Percentiles rank a stretch among this genome's conserved stretches.
phyloP scores from a whole-genome alignment of 768 basidiomycete genomes.

The Leccinum imitatum region DNA sequence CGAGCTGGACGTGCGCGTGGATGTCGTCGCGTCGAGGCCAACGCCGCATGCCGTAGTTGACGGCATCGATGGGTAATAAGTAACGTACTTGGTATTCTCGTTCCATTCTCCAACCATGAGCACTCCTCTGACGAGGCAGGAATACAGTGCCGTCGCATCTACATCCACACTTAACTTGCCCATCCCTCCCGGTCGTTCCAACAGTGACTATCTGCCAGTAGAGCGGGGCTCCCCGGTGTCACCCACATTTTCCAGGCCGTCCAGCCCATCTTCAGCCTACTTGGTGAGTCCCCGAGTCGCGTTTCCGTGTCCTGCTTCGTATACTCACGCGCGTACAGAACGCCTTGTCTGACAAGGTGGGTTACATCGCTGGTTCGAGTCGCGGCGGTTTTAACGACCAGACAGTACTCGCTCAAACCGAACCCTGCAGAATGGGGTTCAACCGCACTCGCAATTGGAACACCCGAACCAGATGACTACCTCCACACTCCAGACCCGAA shows the following conservation, averaged over 20 bases:
- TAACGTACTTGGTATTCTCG: background rate
- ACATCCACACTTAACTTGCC: conserved; percentile 23
- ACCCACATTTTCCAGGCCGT: conserved; percentile 17
- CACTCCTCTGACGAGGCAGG: conserved; percentile 26
- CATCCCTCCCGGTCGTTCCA: conserved; percentile 13
- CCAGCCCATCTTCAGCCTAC: conserved; percentile 29
- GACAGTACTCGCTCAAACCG: conserved; percentile 39
- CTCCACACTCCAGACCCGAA: conserved; percentile 64
- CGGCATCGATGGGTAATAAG: conserved; percentile 20
- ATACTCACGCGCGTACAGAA: conserved; percentile 21
- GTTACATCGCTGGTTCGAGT: background rate
- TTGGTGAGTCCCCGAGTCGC: conserved; percentile 16
- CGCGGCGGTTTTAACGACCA: background rate
- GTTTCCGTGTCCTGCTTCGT: rapidly evolving
- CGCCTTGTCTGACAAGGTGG: conserved; percentile 28
- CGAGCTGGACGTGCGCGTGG: conserved; percentile 46
- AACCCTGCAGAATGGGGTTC: conserved; percentile 53
- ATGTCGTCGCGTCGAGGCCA: conserved; percentile 56
- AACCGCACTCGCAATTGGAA: conserved; percentile 40
- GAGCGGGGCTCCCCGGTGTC: conserved; percentile 18
- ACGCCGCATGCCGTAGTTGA: conserved; percentile 49
- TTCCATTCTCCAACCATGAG: conserved; percentile 20
- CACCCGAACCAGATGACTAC: conserved; percentile 59
- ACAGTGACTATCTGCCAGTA: conserved; percentile 10
- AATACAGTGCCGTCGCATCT: conserved; percentile 29